A percentile compares a stretch with the other conserved stretches of the same genome.
Conservation (phyloP, 495 filamentous ascomycete genomes). For the Penicillium crystallinum region DNA sequence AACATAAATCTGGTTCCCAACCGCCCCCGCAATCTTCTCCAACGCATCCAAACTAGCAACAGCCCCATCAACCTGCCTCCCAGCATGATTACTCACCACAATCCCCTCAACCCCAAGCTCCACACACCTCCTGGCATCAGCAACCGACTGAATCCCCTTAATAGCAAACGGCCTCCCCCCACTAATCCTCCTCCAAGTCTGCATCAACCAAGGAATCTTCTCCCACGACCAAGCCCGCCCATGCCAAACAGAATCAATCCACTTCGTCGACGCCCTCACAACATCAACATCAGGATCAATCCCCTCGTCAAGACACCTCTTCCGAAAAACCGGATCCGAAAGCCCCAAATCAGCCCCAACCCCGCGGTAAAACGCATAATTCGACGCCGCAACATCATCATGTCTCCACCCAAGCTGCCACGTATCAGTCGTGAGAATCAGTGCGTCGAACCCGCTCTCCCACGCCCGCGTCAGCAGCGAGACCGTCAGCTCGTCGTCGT, state of each 20-base stretch:
- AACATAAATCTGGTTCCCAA: constrained; percentile 47
- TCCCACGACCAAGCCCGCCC: constrained; percentile 57
- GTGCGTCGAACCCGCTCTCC: constrained; percentile 51
- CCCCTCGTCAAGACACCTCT: constrained; percentile 41
- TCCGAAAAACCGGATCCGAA: constrained; percentile 53
- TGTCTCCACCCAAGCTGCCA: constrained; percentile 63
- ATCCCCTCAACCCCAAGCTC: constrained; percentile 52
- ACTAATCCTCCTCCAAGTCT: constrained; percentile 48
- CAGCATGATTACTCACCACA: constrained; percentile 57
- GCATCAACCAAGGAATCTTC: constrained; percentile 50
- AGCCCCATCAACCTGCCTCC: constrained; percentile 59
- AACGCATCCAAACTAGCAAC: constrained; percentile 56
- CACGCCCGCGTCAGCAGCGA: constrained; percentile 51
- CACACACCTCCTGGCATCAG: constrained; percentile 50
- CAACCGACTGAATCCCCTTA: constrained; percentile 53
- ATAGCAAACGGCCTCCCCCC: constrained; percentile 52
- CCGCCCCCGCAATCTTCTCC: constrained; percentile 57
- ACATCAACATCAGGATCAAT: constrained; percentile 49
- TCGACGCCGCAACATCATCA: constrained; percentile 50
- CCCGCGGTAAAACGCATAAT: constrained; percentile 61
- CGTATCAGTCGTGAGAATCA: constrained; percentile 61
- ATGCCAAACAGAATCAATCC: constrained; percentile 65
- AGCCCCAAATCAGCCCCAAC: constrained; percentile 55
- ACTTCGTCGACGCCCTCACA: constrained; percentile 49
- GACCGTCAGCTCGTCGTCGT: constrained; percentile 55